These are phyloP conservation scores for Fragaria iinumae DNA, from an alignment of 306 rosid species.

Conservation along the genomic window DNA sequence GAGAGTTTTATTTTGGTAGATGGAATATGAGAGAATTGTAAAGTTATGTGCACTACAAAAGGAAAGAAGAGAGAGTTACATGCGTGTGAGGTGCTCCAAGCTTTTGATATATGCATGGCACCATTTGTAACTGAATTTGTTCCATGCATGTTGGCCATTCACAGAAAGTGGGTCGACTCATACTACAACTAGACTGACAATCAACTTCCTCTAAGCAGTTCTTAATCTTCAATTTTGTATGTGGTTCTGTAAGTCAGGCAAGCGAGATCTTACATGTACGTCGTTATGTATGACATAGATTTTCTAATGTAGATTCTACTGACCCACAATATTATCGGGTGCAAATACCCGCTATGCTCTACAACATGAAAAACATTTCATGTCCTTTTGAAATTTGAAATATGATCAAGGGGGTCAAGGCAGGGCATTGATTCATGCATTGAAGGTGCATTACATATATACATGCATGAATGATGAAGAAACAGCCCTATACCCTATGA, in stretches of 20 bases:
- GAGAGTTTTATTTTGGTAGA: neutral
- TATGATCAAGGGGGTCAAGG: neutral
- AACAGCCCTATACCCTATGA: neutral
- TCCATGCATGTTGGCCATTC: neutral
- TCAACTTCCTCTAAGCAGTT: neutral
- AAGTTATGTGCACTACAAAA: constrained; percentile 28
- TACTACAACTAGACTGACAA: neutral
- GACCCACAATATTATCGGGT: too few relatives aligned
- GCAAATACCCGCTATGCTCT: too few relatives aligned
- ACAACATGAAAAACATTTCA: neutral
- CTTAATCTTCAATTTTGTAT: neutral
- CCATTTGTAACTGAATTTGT: constrained; percentile 11
- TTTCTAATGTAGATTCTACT: too few relatives aligned
- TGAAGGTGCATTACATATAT: neutral
- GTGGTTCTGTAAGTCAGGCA: too few relatives aligned
- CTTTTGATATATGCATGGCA: constrained; percentile 19
- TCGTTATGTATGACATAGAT: too few relatives aligned
- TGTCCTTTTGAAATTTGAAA: neutral
- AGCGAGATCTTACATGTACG: too few relatives aligned
- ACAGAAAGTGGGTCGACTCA: neutral
- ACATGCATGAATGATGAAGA: neutral
- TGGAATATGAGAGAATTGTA: constrained; percentile 16
- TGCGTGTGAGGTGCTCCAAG: constrained; percentile 34
- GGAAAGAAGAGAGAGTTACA: constrained; percentile 9
- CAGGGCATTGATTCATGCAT: neutral